Evolutionary conservation across 129 eudicot species (phyloP), one percentile per base, ranked within the genome.

Genomic region (Solidago caesia): DNA sequence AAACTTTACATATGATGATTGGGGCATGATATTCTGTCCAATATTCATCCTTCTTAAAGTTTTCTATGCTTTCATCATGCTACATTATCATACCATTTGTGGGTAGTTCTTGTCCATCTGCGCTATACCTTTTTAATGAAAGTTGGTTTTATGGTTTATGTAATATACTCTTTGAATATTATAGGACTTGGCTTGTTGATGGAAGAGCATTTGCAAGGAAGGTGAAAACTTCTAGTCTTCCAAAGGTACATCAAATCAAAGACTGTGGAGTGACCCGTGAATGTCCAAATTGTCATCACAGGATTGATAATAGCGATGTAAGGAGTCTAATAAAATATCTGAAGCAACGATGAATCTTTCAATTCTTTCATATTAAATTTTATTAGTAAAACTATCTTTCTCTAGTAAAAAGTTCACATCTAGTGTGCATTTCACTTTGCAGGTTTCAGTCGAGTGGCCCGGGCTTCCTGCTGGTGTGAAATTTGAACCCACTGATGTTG

Each of bases 391-490:
- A 42, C 13, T 6, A n/a, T 26, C 55, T 21, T 9, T 63, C 44
- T 7, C 46, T 61, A 41, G 15, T n/a, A 33, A 52, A 6, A 78
- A 78, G 57, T 21, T 72, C 27, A 43, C 44, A 33, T 65, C 61
- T 46, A 15, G 15, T 21, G 47, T 79, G 7, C 2, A 16, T 48
- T 63, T 55, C 82, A 62, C 56, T 53, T 39, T 71, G 64, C 88
- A 94, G 99, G 88, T 85, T 42, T 72, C 82, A 65, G 52, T 74
- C 58, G 89, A 89, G 53, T 94, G 99, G 97, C 97, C 97, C 42
- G 97, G 99, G 55, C 77, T 94, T 0, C 99, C 97, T 7, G 63
- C 78, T 79, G 99, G 99, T 70, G 97, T 94, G 26, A 94, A 91
- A 76, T 94, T 91, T 73, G 97, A 91, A 53, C 99, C 99, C 44